Conservation (phyloP, 257 asterid genomes). For the Solanum virginianum region DNA sequence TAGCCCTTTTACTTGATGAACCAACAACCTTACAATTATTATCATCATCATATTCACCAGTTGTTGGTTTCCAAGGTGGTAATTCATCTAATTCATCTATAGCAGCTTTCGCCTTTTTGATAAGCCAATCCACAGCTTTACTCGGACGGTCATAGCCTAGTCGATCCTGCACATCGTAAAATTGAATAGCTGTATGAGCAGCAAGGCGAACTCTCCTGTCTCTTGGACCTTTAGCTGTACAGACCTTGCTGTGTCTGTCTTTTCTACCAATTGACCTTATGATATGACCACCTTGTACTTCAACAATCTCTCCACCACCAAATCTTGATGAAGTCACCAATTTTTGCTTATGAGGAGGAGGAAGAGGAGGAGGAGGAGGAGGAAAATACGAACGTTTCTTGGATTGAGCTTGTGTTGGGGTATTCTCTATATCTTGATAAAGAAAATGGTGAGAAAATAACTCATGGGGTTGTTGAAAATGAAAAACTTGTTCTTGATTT, state of each 20-base stretch:
- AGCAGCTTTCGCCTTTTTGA: conserved; percentile 73
- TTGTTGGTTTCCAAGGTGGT: conserved; percentile 85
- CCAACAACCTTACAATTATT: conserved; percentile 3
- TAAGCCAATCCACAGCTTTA: conserved; percentile 97
- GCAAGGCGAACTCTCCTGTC: conserved; percentile 96
- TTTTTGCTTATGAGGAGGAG: conserved; percentile 12
- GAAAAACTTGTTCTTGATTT: conserved; percentile 11
- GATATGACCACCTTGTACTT: conserved; percentile 97
- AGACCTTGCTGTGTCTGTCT: conserved; percentile 96
- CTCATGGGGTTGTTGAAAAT: neutral
- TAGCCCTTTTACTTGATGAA: conserved; percentile 19
- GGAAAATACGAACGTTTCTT: conserved; percentile 40
- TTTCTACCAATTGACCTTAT: conserved; percentile 86
- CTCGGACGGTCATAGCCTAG: conserved; percentile 98
- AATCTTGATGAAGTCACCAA: conserved; percentile 43
- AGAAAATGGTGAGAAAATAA: neutral
- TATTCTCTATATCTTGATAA: neutral
- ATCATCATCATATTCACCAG: conserved; percentile 5
- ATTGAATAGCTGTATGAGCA: conserved; percentile 93
- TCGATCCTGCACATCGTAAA: conserved; percentile 96
- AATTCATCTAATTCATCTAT: conserved; percentile 89
- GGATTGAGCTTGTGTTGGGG: neutral
- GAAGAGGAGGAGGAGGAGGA: conserved; percentile 11
- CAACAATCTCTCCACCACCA: conserved; percentile 71
- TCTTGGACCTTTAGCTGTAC: conserved; percentile 95